Evolutionary conservation across 2,329 filamentous ascomycete species (phyloP).

Genomic region (Fusarium sp.): DNA sequence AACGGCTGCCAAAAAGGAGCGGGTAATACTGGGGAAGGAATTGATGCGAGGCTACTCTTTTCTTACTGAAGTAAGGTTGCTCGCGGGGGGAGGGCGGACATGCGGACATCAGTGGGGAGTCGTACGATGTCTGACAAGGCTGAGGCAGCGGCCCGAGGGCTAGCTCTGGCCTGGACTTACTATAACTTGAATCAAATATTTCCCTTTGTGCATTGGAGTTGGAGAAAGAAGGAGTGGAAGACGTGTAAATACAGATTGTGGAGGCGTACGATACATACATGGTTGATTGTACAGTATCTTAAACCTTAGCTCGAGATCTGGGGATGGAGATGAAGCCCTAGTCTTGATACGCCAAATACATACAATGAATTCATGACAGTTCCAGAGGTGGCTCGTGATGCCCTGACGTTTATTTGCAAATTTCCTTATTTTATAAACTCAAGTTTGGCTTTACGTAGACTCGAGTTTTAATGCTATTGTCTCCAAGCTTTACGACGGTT

Average conservation of each 20-base stretch:
- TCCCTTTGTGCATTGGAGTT: slow-evolving; percentile 45
- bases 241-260: slow-evolving; percentile 41
- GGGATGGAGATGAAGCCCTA: slow-evolving; percentile 24
- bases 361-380: slow-evolving; percentile 19
- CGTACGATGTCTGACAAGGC: slow-evolving; percentile 46
- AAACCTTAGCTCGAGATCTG: slow-evolving; percentile 16
- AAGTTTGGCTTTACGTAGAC: not conserved
- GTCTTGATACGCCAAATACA: slow-evolving; percentile 32
- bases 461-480: not conserved
- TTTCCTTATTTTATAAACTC: not conserved
- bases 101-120: slow-evolving; percentile 45
- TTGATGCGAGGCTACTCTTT: slow-evolving; percentile 44
- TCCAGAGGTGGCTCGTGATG: not conserved
- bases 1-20: slow-evolving; percentile 36
- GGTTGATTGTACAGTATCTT: slow-evolving; percentile 1
- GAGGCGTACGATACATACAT: slow-evolving; percentile 31
- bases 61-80: slow-evolving; percentile 33
- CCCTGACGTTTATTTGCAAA: not conserved
- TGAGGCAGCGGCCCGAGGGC: slow-evolving; percentile 42
- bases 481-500: not conserved
- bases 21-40: slow-evolving; percentile 47
- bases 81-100: slow-evolving; percentile 38
- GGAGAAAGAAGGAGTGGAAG: slow-evolving; percentile 12
- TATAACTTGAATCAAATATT: slow-evolving; percentile 36
- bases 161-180: slow-evolving; percentile 27